Conservation (phyloP, 2,329 filamentous ascomycete genomes). For the Passalora sequoiae region DNA sequence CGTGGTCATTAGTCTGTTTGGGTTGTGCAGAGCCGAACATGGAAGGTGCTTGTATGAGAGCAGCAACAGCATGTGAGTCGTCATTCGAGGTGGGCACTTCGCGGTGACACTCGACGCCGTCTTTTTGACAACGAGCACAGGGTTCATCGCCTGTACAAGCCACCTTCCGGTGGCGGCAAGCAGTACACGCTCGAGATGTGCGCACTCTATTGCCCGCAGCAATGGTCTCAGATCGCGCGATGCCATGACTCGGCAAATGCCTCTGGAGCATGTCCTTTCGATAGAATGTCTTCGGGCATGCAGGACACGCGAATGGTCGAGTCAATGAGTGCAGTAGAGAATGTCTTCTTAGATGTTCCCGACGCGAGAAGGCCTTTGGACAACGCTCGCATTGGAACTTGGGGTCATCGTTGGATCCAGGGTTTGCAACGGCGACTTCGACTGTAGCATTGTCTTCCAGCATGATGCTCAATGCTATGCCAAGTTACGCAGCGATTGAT, state of each 20-base stretch:
- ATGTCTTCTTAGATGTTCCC: conserved; percentile 5
- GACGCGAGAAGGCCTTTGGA: conserved; percentile 4
- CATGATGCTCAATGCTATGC: not conserved
- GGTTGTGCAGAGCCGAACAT: too few species aligned
- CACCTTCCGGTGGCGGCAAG: conserved; percentile 1
- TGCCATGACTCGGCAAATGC: conserved; percentile 5
- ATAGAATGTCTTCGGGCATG: conserved; percentile 2
- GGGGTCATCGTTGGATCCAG: not conserved
- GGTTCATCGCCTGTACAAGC: conserved; percentile 2
- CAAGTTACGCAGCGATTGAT: too few species aligned
- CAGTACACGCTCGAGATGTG: conserved; percentile 1
- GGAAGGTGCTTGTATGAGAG: conserved; percentile 3
- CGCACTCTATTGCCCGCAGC: conserved; percentile 2
- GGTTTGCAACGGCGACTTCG: not conserved
- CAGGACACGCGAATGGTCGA: conserved; percentile 4
- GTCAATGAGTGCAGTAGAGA: not conserved
- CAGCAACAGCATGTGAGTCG: conserved; percentile 2
- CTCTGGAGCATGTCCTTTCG: conserved; percentile 7
- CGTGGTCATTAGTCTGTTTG: too few species aligned
- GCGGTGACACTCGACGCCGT: not conserved
- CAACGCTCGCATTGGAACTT: conserved; percentile 5
- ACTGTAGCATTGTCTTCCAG: not conserved
- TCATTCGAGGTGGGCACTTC: not conserved
- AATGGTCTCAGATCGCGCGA: conserved; percentile 1
- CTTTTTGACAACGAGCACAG: conserved; percentile 1